Evolutionary conservation across 129 eudicot genomes (phyloP).

Genomic region (Flaveria linearis): DNA sequence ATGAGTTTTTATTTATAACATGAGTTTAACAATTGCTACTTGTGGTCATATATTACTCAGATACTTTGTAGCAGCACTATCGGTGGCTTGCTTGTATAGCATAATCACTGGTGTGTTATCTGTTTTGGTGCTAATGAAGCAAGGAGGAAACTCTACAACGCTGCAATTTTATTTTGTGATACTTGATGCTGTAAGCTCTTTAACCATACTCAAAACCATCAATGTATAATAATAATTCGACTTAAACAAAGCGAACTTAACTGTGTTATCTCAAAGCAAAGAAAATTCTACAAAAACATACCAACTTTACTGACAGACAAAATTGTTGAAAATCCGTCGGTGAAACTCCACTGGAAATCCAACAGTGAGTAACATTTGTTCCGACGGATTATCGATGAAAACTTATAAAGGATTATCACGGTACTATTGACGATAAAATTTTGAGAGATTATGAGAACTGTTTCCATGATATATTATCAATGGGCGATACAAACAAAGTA

Average conservation of each 20-base stretch:
- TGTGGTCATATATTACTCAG: conserved; percentile 39
- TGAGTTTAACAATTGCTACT: neutral
- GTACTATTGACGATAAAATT: too few relatives aligned
- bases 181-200: conserved; percentile 59
- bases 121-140: conserved; percentile 43
- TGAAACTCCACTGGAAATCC: too few relatives aligned
- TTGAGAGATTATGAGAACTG: too few relatives aligned
- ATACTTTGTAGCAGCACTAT: conserved; percentile 66
- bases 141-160: conserved; percentile 32
- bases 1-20: too few relatives aligned
- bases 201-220: neutral
- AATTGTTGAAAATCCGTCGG: too few relatives aligned
- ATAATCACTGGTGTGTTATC: conserved; percentile 47
- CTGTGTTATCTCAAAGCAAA: neutral
- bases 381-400: too few relatives aligned
- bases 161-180: conserved; percentile 42
- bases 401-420: too few relatives aligned
- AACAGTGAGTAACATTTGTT: too few relatives aligned
- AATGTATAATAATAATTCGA: neutral
- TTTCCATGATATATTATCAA: too few relatives aligned
- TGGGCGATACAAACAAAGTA: too few relatives aligned
- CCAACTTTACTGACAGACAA: too few relatives aligned
- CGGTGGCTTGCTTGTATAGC: conserved; percentile 60
- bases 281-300: too few relatives aligned
- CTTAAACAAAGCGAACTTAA: neutral